These are phyloP conservation scores for Xylaria bambusicola DNA, from an alignment of 495 filamentous ascomycete genomes.

Conservation along the genomic window DNA sequence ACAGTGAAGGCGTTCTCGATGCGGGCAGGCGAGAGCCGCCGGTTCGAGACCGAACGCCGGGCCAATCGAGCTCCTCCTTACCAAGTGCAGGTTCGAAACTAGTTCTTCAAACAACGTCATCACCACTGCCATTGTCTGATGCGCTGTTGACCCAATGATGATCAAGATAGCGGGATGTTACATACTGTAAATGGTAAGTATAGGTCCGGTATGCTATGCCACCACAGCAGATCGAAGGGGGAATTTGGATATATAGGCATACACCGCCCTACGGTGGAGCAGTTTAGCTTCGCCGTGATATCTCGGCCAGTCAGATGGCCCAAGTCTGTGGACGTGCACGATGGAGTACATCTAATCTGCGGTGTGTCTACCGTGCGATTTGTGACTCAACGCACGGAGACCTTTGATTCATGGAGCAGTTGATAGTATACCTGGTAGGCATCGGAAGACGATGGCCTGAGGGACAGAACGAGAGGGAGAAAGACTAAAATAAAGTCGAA, in stretches of 20 bases:
- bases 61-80: not conserved
- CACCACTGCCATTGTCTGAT: not conserved
- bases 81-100: not conserved
- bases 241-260: not conserved
- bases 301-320: constrained; percentile 2
- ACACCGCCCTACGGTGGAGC: constrained; percentile 5
- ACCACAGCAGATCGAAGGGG: too few relatives aligned
- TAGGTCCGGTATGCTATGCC: too few relatives aligned
- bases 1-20: not conserved
- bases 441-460: too few relatives aligned
- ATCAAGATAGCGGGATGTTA: not conserved
- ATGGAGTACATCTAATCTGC: constrained; percentile 1
- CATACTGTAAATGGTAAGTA: not conserved
- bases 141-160: constrained; percentile 5
- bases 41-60: not conserved
- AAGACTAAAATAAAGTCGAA: too few relatives aligned
- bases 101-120: not conserved
- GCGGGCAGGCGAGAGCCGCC: not conserved
- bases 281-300: not conserved
- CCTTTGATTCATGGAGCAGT: not conserved
- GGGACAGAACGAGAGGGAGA: too few relatives aligned
- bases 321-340: not conserved
- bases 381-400: not conserved
- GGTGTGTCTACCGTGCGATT: not conserved
- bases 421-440: not conserved